Base-by-base conservation (phyloP, 768 basidiomycete genomes). In the Leccinum imitatum region DNA sequence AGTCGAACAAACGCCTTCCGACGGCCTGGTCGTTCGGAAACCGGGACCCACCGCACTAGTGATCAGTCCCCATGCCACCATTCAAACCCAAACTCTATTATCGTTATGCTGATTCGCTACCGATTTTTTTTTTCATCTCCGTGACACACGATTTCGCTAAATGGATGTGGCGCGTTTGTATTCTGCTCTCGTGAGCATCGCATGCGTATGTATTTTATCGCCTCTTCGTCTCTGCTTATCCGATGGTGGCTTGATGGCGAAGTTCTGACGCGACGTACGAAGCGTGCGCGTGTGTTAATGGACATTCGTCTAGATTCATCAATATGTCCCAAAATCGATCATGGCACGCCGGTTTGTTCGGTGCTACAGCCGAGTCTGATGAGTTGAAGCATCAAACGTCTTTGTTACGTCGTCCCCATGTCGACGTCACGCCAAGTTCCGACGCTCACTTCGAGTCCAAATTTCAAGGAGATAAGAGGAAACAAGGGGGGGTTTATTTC, bases 301-400 rank as follows among this genome's bases (percentile, higher is more conserved):
- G 33, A 2, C 2, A 44, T 31, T 35, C 31, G n/a, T 41, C 35
- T 35, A 25, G 37, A 25, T 57, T 6, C 19, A 27, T 41, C 19
- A 50, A 25, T 60, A 56, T 56, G 44, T 5, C 10, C 62, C 27
- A 51, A 51, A 51, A 52, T 57, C 9, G 17, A 46, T 23, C 23
- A 25, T 37, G n/a, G 0, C 30, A 23, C 15, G 11, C 37, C 31
- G 46, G 50, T 25, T 1, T 41, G 25, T 21, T 17, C 14, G 23
- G 25, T 19, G 9, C n/a, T 35, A 44, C 41, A n/a, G 41, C 41
- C 41, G n/a, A 44, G 41, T 11, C n/a, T 50, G 44, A 41, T 33
- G 9, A 35, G 44, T 10, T 51, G 25, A 51, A 50, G 44, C 14
- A 46, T 46, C 44, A 46, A 21, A 19, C 19, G 6, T 44, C 17